Percentiles rank a stretch among this genome's conserved stretches.
Evolutionary conservation across 2,329 filamentous ascomycete genomes (phyloP).

Genomic region (Beauveria caledonica): DNA sequence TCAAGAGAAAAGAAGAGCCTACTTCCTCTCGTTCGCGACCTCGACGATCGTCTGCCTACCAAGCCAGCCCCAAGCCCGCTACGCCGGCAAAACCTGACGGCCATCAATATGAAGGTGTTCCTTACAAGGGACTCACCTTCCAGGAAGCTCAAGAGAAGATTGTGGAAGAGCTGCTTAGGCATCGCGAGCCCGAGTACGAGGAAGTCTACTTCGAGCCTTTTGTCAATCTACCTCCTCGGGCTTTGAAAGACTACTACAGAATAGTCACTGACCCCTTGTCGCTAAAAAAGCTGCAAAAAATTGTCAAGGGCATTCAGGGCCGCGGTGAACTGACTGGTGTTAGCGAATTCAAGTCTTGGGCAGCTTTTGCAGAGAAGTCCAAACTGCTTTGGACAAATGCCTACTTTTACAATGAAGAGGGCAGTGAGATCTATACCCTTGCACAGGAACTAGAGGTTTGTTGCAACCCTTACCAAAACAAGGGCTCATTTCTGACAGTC

Average conservation of each 20-base stretch:
- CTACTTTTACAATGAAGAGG: constrained; percentile 84
- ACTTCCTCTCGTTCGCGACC: constrained; percentile 25
- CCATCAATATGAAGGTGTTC: constrained; percentile 44
- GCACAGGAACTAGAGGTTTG: constrained; percentile 71
- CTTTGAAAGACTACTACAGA: constrained; percentile 77
- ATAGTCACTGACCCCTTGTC: constrained; percentile 76
- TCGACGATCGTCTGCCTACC: constrained; percentile 24
- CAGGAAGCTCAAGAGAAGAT: constrained; percentile 84
- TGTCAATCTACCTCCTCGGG: constrained; percentile 65
- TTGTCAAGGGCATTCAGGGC: constrained; percentile 64
- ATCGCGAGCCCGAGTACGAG: constrained; percentile 59
- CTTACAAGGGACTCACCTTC: constrained; percentile 66
- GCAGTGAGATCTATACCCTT: constrained; percentile 71
- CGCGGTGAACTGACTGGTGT: constrained; percentile 54
- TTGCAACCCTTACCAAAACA: background rate
- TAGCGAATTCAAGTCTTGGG: constrained; percentile 73
- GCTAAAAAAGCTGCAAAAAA: constrained; percentile 67
- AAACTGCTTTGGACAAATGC: constrained; percentile 83
- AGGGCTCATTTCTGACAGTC: constrained; percentile 12
- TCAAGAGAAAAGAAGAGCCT: constrained; percentile 23
- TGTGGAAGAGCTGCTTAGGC: constrained; percentile 64
- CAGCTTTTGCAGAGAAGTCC: constrained; percentile 69
- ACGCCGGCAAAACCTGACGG: constrained; percentile 36
- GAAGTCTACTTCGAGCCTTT: constrained; percentile 67
- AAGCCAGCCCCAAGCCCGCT: constrained; percentile 27